A percentile compares a stretch with the other conserved stretches of the same genome.
phyloP scores from a whole-genome alignment of 345 rosid species.

The Ceriops zippeliana region DNA sequence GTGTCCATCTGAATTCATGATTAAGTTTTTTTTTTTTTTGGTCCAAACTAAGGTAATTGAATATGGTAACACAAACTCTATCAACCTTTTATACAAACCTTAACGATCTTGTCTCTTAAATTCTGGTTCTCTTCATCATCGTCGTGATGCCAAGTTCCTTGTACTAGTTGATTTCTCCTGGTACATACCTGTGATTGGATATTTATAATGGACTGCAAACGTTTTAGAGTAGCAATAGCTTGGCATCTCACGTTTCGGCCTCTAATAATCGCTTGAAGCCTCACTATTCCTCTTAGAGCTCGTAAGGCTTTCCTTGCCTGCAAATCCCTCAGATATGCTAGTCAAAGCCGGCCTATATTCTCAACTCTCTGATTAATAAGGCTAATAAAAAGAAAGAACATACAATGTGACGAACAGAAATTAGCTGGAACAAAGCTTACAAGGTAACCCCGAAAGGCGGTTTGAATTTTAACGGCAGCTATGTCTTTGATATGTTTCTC shows the following conservation, averaged over 20 bases:
- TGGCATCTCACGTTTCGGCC: constrained; percentile 80
- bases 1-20: constrained; percentile 51
- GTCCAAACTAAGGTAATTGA: no score
- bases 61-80: no score
- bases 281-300: constrained; percentile 88
- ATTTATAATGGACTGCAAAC: constrained; percentile 77
- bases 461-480: constrained; percentile 64
- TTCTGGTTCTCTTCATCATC: constrained; percentile 43
- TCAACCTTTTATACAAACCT: constrained; percentile 26
- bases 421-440: constrained; percentile 39
- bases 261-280: constrained; percentile 84
- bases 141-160: constrained; percentile 31
- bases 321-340: constrained; percentile 11
- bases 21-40: background rate
- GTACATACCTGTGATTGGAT: constrained; percentile 71
- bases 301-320: constrained; percentile 89
- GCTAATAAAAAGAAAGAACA: background rate
- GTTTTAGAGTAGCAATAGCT: constrained; percentile 68
- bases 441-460: constrained; percentile 69
- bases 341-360: background rate
- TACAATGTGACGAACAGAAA: background rate
- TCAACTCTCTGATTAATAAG: background rate
- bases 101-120: constrained; percentile 50
- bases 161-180: constrained; percentile 42
- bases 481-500: constrained; percentile 30